Evolutionary conservation across 331 rosid genomes (phyloP).

Genomic region (Malus hybrid): DNA sequence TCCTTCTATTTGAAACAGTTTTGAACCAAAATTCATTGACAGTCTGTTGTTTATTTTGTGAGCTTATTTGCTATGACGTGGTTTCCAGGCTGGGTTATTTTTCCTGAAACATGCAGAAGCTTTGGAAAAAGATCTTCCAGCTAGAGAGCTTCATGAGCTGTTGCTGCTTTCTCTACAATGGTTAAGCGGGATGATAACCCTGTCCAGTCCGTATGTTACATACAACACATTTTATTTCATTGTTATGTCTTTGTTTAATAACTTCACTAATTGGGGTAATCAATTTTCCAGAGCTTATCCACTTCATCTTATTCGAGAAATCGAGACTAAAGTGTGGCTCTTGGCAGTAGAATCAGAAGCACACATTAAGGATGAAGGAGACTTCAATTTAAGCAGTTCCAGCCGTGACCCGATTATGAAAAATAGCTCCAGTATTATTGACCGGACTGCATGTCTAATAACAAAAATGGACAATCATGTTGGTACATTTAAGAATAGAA

Average conservation of each 20-base stretch:
- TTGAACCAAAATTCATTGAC: conserved; percentile 7
- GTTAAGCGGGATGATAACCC: conserved; percentile 93
- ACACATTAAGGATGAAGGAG: conserved; percentile 83
- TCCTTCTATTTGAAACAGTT: conserved; percentile 16
- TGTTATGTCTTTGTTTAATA: conserved; percentile 18
- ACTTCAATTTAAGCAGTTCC: conserved; percentile 50
- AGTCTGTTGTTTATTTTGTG: conserved; percentile 9
- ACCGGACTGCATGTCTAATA: conserved; percentile 77
- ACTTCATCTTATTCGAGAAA: conserved; percentile 84
- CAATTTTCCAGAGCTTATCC: conserved; percentile 68
- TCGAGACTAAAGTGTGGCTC: conserved; percentile 97
- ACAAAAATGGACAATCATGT: conserved; percentile 92
- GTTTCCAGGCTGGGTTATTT: conserved; percentile 89
- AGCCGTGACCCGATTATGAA: conserved; percentile 40
- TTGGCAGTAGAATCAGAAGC: conserved; percentile 91
- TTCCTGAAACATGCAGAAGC: conserved; percentile 97
- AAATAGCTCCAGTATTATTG: conserved; percentile 77
- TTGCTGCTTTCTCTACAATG: conserved; percentile 87
- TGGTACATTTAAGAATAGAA: conserved; percentile 45
- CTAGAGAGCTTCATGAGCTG: conserved; percentile 90
- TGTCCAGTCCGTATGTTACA: conserved; percentile 68
- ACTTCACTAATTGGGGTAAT: conserved; percentile 29
- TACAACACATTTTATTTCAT: conserved; percentile 9
- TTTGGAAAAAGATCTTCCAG: conserved; percentile 94
- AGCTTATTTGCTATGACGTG: conserved; percentile 16